phyloP scores from a whole-genome alignment of 1,139 yeast species.

The Debaryomyces coudertii region DNA sequence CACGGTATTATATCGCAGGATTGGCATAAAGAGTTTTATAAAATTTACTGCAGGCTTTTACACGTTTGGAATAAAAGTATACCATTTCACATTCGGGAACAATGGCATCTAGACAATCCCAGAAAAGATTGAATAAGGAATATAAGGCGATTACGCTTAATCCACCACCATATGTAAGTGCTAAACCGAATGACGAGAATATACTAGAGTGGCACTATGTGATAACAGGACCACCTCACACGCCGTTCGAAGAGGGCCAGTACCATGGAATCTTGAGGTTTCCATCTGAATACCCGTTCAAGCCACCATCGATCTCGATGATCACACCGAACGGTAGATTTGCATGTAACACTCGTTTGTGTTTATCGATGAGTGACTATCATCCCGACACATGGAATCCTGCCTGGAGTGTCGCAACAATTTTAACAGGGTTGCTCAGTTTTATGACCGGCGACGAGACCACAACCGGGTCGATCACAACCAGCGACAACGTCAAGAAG shows the following conservation, averaged over 20 bases:
- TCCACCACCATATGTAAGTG: slow-evolving; percentile 81
- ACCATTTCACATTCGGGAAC: background rate
- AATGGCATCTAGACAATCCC: slow-evolving; percentile 56
- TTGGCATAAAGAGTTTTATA: background rate
- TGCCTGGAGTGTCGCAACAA: slow-evolving; percentile 90
- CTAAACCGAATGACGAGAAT: slow-evolving; percentile 83
- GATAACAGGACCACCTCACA: slow-evolving; percentile 82
- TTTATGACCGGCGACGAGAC: slow-evolving; percentile 70
- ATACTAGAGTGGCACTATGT: slow-evolving; percentile 79
- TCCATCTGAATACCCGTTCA: slow-evolving; percentile 87
- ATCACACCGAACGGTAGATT: slow-evolving; percentile 86
- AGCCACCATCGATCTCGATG: slow-evolving; percentile 91
- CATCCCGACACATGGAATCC: slow-evolving; percentile 97
- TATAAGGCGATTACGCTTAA: slow-evolving; percentile 70
- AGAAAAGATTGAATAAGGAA: slow-evolving; percentile 69
- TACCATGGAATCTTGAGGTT: slow-evolving; percentile 86
- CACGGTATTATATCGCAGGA: too few species aligned
- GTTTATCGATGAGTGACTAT: slow-evolving; percentile 87
- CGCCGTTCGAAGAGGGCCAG: slow-evolving; percentile 85
- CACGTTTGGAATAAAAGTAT: background rate
- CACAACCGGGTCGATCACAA: slow-evolving; percentile 44
- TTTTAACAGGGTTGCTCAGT: slow-evolving; percentile 79
- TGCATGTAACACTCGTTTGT: slow-evolving; percentile 74
- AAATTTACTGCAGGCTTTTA: background rate
- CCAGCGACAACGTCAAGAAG: slow-evolving; percentile 40